Base-by-base conservation (phyloP, 495 filamentous ascomycete species). In the Hypoxylon rickii region DNA sequence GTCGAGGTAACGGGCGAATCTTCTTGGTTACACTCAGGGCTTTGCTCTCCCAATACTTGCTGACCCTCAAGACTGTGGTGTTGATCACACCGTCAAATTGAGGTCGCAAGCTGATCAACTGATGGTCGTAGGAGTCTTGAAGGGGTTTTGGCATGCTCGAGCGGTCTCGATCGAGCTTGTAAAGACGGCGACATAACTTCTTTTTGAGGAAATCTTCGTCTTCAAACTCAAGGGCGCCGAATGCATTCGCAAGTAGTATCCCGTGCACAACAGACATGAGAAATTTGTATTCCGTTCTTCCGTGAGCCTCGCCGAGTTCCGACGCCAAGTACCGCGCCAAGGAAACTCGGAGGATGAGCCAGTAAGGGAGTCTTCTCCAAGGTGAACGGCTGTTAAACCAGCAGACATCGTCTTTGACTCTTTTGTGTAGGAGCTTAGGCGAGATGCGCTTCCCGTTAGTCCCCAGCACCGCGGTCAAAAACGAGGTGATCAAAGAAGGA, bases 151-250 rank as follows among this genome's bases (percentile, higher is more conserved):
- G 21, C 29, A 52, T 52, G 12, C 41, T 43, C 13, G 48, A 7
- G 15, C 39, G 51, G 39, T 80, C 76, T 10, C 57, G 31, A 32
- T 86, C 79, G 1, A 87, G 52, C 65, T 88, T 87, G 7, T 73
- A 78, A 11, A 86, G 64, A n/a, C 84, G 82, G 16, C 83, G 77
- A 43, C 80, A 81, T n/a, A 88, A 68, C 46, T 87, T 87, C 7
- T 69, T 51, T 38, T 68, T 78, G 7, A 83, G 68, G 24, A 77
- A 74, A 15, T 61, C 58, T 7, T 63, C 42, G 15, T 60, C 50
- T 7, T 62, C 58, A 3, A 53, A 6, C 7, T 36, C 7, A 7
- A 57, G 13, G 21, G 16, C 13, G 16, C 61, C 31, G 16, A 76
- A 26, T 18, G 44, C 66, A 18, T 77, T 73, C 1, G 64, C 56